phyloP scores from a whole-genome alignment of 352 stramenopile genomes.

The Salisapilia sapeloensis region DNA sequence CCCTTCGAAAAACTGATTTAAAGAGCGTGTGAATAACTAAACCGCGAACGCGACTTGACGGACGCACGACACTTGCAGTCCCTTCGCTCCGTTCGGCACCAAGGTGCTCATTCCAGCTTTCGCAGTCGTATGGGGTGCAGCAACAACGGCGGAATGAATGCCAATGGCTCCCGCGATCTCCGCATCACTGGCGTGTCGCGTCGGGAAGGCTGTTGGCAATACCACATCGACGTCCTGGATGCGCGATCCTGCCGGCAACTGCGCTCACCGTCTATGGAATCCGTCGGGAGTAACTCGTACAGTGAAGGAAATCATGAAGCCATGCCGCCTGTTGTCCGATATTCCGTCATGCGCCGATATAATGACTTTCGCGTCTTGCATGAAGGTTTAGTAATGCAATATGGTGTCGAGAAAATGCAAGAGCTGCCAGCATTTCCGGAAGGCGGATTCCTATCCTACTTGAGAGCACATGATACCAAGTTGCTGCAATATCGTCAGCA shows the following conservation, averaged over 20 bases:
- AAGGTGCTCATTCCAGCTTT: too few species aligned
- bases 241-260: slow-evolving; percentile 15
- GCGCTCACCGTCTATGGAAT: too few species aligned
- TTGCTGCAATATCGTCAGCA: slow-evolving; percentile 49
- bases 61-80: too few species aligned
- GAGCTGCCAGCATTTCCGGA: slow-evolving; percentile 48
- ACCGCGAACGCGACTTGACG: too few species aligned
- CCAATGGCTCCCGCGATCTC: slow-evolving; percentile 44
- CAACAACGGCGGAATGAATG: too few species aligned
- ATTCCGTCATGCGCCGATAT: slow-evolving; percentile 65
- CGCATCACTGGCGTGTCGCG: slow-evolving; percentile 59
- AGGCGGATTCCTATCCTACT: slow-evolving; percentile 45
- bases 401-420: slow-evolving; percentile 18
- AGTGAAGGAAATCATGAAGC: slow-evolving; percentile 3
- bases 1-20: too few species aligned
- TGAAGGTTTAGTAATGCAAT: slow-evolving; percentile 31
- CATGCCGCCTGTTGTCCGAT: slow-evolving; percentile 50
- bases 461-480: slow-evolving; percentile 53
- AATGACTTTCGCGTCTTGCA: slow-evolving; percentile 61
- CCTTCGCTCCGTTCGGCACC: too few species aligned
- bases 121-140: too few species aligned
- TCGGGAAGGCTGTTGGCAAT: slow-evolving; percentile 44
- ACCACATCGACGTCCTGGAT: slow-evolving; percentile 69
- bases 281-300: neutral
- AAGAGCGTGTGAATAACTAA: too few species aligned